Evolutionary conservation across 257 asterid species (phyloP), one percentile per base, ranked within the genome.

Genomic region (Sherardia arvensis): DNA sequence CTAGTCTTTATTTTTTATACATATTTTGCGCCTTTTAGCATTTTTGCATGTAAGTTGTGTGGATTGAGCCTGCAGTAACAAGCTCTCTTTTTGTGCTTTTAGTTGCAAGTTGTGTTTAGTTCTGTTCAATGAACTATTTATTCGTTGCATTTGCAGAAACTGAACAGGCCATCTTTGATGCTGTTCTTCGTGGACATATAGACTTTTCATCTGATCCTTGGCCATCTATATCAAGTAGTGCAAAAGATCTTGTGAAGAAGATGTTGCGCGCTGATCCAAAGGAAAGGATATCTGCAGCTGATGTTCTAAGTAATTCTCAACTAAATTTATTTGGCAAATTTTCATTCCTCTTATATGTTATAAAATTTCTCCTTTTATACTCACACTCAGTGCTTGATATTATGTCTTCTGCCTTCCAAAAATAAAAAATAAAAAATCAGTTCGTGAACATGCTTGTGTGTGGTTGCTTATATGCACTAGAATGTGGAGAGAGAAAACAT

Each of bases 221-320:
- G 99, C 96, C 97, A 61, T 83, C 91, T 28, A 81, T 93, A 81
- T 90, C 99, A n/a, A 83, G 73, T 67, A 93, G 99, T 66, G 99
- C 96, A 59, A 93, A 87, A 77, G 96, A 90, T 70, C 96, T 93
- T 36, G 95, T 93, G 68, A 87, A 87, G 90, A 93, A 85, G 86
- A 93, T 93, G 99, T 87, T 93, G 62, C 84, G 76, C 27, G 77
- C 83, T 63, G 95, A 89, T 82, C 96, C 97, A 47, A 85, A 73
- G 60, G 81, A 73, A 60, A 81, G 97, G 64, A 76, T 93, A 54
- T 80, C 90, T 71, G 85, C 97, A 15, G 75, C 21, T 69, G 92
- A 90, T 70, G 99, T 84, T 69, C 80, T 93, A 61, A 83, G 51
- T 43, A 43, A 43, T 15, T 43, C 51, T 43, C 51, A 43, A 7